These are phyloP conservation scores for Luffa acutangula DNA, from an alignment of 306 rosid species.

Conservation along the genomic window DNA sequence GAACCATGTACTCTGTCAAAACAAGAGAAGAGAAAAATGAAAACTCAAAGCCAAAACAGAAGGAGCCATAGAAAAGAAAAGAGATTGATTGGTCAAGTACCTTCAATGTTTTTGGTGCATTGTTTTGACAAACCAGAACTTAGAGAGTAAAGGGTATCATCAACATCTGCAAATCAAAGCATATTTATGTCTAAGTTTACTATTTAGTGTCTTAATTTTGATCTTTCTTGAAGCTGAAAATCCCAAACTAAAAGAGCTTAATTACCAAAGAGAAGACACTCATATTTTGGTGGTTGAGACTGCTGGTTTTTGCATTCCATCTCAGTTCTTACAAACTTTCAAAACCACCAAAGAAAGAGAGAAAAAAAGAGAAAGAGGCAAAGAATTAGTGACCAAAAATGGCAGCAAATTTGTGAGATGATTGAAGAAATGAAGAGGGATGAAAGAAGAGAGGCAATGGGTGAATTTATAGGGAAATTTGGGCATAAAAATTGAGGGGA, in stretches of 20 bases:
- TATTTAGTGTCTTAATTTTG: not conserved
- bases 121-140: slow-evolving; percentile 52
- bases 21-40: not conserved
- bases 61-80: not conserved
- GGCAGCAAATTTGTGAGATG: not conserved
- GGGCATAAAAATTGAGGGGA: not conserved
- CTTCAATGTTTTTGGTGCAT: slow-evolving; percentile 49
- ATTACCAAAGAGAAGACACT: slow-evolving; percentile 63
- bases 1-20: slow-evolving; percentile 48
- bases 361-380: not conserved
- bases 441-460: not conserved
- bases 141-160: slow-evolving; percentile 75
- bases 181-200: no score
- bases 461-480: not conserved
- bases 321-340: not conserved
- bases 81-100: slow-evolving; percentile 11
- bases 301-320: slow-evolving; percentile 56
- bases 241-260: slow-evolving; percentile 4
- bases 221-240: not conserved
- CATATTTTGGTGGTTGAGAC: slow-evolving; percentile 33
- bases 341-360: not conserved
- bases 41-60: not conserved
- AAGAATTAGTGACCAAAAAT: not conserved
- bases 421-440: not conserved
- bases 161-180: slow-evolving; percentile 47